Base-by-base conservation (phyloP, 2,329 filamentous ascomycete genomes). In the Nannizziopsis barbatae region DNA sequence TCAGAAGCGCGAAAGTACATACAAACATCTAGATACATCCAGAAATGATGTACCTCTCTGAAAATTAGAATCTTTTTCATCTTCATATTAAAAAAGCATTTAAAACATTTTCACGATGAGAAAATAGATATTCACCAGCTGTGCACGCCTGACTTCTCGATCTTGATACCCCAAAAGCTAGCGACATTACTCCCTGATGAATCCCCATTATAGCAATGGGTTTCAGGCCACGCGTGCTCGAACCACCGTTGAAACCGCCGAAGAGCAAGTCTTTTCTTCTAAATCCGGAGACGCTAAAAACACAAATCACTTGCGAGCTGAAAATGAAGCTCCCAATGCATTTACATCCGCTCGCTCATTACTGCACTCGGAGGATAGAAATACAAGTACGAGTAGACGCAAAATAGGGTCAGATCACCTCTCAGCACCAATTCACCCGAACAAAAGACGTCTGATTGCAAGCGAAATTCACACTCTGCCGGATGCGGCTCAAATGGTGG, bases 361-460 rank as follows among this genome's bases (percentile, higher is more conserved):
- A 5, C 22, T 51, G 3, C 50, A 47, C 4, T 20, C 42, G 5
- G 15, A 33, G 10, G 42, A 36, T n/a, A 17, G 9, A 20, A 14
- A 17, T 33, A 35, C 30, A 18, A 47, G 18, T 14, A 20, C n/a
- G 20, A 8, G 2, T 18, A 5, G 10, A 10, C 35, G n/a, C 22
- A 45, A 18, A 12, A 30, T n/a, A 33, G 35, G 42, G 14, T 30
- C 41, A 37, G 38, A 43, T 17, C 38, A 41, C 32, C 44, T 37
- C 10, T 41, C 31, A 15, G 31, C 37, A 18, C 42, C 46, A 10
- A 47, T 44, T 9, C 15, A 43, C 7, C 30, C 44, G 41, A 45
- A 37, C 22, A 51, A 47, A 37, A 30, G 42, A 44, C 59, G 60
- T 36, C 55, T 83, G 53, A 60, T 69, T 20, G 57, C 66, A 12